Evolutionary conservation across 345 rosid genomes (phyloP).

Genomic region (Gossypium australe): DNA sequence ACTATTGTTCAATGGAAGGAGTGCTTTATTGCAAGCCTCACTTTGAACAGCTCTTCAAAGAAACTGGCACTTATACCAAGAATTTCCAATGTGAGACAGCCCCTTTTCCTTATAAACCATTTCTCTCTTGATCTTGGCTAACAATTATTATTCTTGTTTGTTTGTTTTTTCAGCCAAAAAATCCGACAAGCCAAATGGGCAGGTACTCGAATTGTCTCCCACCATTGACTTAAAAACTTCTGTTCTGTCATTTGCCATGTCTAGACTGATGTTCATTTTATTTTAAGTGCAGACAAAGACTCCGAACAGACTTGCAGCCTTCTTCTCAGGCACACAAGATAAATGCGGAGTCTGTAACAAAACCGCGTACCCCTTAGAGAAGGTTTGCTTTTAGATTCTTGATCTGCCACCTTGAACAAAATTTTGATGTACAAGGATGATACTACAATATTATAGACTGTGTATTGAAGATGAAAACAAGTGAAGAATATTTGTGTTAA

Average conservation of each 20-base stretch:
- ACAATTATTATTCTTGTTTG: not conserved
- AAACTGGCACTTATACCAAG: slow-evolving; percentile 47
- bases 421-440: too few species aligned
- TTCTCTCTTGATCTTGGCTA: not conserved
- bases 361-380: slow-evolving; percentile 79
- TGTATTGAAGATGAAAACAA: too few species aligned
- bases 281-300: slow-evolving; percentile 45
- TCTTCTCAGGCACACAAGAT: slow-evolving; percentile 80
- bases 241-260: not conserved
- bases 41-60: slow-evolving; percentile 77
- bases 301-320: slow-evolving; percentile 63
- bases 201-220: slow-evolving; percentile 1
- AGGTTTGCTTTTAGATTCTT: slow-evolving; percentile 32
- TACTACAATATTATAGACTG: too few species aligned
- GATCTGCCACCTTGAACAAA: not conserved
- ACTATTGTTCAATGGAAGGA: slow-evolving; percentile 66
- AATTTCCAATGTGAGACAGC: slow-evolving; percentile 29
- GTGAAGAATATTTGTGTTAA: not conserved
- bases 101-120: not conserved
- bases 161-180: slow-evolving; percentile 4
- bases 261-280: not conserved
- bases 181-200: slow-evolving; percentile 6
- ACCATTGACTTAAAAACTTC: not conserved
- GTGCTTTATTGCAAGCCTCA: slow-evolving; percentile 81
- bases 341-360: slow-evolving; percentile 70